These are phyloP conservation scores for Lasiosphaeria miniovina DNA, from an alignment of 495 filamentous ascomycete genomes.

Conservation along the genomic window DNA sequence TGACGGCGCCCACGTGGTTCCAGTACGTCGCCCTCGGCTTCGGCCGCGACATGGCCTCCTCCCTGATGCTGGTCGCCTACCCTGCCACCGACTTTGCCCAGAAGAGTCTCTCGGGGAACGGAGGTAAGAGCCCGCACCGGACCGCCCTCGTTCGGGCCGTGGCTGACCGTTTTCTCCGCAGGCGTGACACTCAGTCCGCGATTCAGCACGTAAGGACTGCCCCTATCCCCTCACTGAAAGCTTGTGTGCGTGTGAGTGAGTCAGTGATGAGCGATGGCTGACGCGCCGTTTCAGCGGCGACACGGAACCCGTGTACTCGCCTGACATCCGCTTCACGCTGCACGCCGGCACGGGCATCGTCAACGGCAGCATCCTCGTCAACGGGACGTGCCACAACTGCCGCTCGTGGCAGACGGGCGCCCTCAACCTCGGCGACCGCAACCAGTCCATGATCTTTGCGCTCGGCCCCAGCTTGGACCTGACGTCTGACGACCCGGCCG, in stretches of 20 bases:
- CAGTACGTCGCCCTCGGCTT: slow-evolving; percentile 31
- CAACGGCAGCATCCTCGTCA: slow-evolving; percentile 35
- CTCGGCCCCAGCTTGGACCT: slow-evolving; percentile 40
- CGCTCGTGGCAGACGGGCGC: slow-evolving; percentile 35
- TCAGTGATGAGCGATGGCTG: neutral
- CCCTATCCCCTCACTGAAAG: neutral
- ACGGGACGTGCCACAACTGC: slow-evolving; percentile 50
- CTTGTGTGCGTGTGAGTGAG: too few species aligned
- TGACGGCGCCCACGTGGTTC: slow-evolving; percentile 25
- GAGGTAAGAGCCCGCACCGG: too few species aligned
- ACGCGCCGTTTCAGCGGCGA: slow-evolving; percentile 26
- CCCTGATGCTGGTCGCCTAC: slow-evolving; percentile 29
- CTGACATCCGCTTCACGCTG: slow-evolving; percentile 36
- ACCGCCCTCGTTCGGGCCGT: neutral
- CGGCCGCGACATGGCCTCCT: slow-evolving; percentile 23
- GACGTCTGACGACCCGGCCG: slow-evolving; percentile 36
- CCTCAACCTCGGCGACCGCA: slow-evolving; percentile 35
- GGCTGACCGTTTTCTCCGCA: neutral
- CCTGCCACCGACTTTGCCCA: slow-evolving; percentile 17
- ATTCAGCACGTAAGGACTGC: slow-evolving; percentile 16
- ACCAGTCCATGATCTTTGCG: slow-evolving; percentile 56
- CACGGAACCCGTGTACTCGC: slow-evolving; percentile 46
- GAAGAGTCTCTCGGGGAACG: neutral
- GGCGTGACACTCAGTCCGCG: slow-evolving; percentile 25
- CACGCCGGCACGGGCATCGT: slow-evolving; percentile 29